Percentiles rank a stretch among this genome's conserved stretches.
Evolutionary conservation across 495 filamentous ascomycete genomes (phyloP).

Genomic region (Penicillium canescens): DNA sequence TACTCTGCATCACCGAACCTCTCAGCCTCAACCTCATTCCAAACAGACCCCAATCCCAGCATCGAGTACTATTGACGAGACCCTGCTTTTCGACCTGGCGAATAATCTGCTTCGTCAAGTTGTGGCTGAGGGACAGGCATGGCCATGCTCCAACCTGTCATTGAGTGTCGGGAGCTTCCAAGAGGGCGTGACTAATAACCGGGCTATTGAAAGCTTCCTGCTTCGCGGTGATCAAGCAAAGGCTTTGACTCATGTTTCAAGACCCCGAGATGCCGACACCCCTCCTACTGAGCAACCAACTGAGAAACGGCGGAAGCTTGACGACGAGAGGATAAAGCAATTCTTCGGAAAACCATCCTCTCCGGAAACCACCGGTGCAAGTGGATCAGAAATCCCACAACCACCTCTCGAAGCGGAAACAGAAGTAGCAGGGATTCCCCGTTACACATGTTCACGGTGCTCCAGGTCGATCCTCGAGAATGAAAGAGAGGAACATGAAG

Average conservation of each 20-base stretch:
- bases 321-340: constrained; percentile 32
- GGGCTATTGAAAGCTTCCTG: constrained; percentile 82
- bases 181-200: constrained; percentile 79
- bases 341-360: constrained; percentile 34
- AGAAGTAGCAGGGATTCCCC: background rate
- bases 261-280: constrained; percentile 12
- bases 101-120: constrained; percentile 76
- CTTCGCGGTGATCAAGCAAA: constrained; percentile 76
- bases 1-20: constrained; percentile 74
- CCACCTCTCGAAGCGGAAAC: background rate
- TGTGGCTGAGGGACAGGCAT: constrained; percentile 71
- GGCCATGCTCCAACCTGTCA: constrained; percentile 85
- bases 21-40: constrained; percentile 71
- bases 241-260: constrained; percentile 30
- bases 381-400: constrained; percentile 2
- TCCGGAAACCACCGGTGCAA: constrained; percentile 8
- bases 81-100: constrained; percentile 72
- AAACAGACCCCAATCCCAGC: constrained; percentile 74
- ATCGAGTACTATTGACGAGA: constrained; percentile 71
- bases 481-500: constrained; percentile 75
- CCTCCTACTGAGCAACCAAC: constrained; percentile 1
- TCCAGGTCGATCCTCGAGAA: constrained; percentile 51
- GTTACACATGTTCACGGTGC: constrained; percentile 64
- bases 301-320: constrained; percentile 38
- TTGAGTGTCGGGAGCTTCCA: constrained; percentile 88